Conservation (phyloP, 139 green algal species). For the Chlorella sorokiniana region DNA sequence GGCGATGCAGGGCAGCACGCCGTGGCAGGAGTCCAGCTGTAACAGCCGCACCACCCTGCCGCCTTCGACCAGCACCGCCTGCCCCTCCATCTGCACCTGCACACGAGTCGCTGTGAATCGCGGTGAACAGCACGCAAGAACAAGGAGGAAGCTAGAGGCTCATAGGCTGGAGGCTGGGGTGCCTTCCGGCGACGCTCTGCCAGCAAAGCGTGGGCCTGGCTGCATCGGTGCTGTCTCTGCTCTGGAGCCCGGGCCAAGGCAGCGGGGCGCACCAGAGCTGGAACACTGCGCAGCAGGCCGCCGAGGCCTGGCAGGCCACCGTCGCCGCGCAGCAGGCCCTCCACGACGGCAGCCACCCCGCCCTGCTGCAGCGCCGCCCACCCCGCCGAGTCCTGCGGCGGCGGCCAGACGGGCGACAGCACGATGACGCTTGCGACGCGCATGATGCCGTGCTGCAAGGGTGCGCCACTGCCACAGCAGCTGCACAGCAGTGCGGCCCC, state of each 20-base stretch:
- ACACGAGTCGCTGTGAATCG: background rate
- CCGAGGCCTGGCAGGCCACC: background rate
- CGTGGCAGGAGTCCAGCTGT: background rate
- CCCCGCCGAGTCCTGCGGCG: background rate
- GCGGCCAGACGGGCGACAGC: too few relatives aligned
- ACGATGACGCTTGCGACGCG: too few relatives aligned
- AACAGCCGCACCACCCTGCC: background rate
- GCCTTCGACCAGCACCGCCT: background rate
- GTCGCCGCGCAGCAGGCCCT: background rate
- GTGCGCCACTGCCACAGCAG: too few relatives aligned
- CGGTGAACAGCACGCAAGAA: background rate
- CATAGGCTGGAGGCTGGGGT: too few relatives aligned
- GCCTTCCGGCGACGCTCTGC: too few relatives aligned
- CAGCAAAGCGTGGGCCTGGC: too few relatives aligned
- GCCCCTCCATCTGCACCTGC: constrained; percentile 8
- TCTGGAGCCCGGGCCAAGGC: background rate
- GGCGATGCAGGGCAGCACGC: constrained; percentile 16
- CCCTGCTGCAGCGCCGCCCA: background rate
- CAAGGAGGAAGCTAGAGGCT: too few relatives aligned
- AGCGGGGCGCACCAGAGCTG: background rate
- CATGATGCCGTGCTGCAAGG: too few relatives aligned
- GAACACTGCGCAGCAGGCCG: background rate
- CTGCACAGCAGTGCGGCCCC: too few relatives aligned
- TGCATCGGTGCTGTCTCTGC: too few relatives aligned
- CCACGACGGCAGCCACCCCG: background rate